Evolutionary conservation across 495 filamentous ascomycete species (phyloP).

Genomic region (Chaetomium cochliodes): DNA sequence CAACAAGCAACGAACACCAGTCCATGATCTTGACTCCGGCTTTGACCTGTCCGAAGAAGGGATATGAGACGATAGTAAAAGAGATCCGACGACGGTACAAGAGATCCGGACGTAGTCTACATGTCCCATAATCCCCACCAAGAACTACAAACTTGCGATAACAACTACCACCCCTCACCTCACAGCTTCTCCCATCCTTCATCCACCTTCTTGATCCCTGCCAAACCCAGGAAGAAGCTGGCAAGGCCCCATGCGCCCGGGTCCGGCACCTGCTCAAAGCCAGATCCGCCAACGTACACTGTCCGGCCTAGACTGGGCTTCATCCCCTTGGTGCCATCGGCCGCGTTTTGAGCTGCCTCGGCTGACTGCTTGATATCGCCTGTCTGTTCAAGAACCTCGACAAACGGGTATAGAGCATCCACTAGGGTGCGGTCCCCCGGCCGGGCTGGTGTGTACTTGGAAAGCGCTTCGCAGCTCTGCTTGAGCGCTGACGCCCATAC

Average conservation of each 20-base stretch:
- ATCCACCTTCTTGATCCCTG: slow-evolving; percentile 40
- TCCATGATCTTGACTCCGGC: neutral
- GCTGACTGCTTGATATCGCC: slow-evolving; percentile 68
- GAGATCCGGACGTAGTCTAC: neutral
- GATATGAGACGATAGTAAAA: neutral
- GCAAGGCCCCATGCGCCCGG: slow-evolving; percentile 85
- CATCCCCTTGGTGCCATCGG: slow-evolving; percentile 87
- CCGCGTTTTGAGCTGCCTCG: slow-evolving; percentile 69
- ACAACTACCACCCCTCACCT: neutral
- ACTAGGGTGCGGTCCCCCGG: slow-evolving; percentile 87
- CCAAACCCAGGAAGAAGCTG: slow-evolving; percentile 76
- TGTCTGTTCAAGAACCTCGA: slow-evolving; percentile 62
- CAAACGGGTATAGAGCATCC: slow-evolving; percentile 87
- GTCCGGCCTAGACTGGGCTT: slow-evolving; percentile 80
- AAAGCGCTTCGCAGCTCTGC: slow-evolving; percentile 66
- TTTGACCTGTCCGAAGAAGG: neutral
- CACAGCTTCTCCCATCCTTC: slow-evolving; percentile 31
- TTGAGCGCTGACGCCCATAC: slow-evolving; percentile 76
- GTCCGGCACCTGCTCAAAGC: slow-evolving; percentile 79
- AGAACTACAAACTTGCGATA: too few species aligned
- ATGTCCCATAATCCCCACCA: too few species aligned
- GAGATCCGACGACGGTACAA: slow-evolving; percentile 4
- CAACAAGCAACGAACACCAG: neutral
- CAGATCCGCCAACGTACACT: slow-evolving; percentile 88
- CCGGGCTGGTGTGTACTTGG: slow-evolving; percentile 84